These are phyloP conservation scores for Populus hybrid DNA, from an alignment of 441 rosid species.

Conservation along the genomic window DNA sequence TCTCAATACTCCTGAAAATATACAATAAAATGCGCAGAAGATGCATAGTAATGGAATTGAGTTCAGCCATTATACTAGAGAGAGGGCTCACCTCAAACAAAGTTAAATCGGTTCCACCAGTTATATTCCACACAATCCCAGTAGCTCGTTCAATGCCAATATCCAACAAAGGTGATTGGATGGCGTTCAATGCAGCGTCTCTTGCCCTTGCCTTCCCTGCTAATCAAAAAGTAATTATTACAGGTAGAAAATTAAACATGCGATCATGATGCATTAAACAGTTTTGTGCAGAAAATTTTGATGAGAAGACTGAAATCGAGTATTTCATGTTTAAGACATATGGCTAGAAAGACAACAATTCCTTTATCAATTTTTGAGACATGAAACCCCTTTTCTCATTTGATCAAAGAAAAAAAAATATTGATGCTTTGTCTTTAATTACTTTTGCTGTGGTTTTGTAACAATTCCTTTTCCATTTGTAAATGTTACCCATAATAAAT, in stretches of 20 bases:
- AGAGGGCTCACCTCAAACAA: conserved; percentile 64
- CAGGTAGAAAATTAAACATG: not conserved
- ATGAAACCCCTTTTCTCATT: too few species aligned
- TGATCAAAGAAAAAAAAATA: too few species aligned
- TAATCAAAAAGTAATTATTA: not conserved
- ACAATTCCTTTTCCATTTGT: too few species aligned
- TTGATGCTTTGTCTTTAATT: too few species aligned
- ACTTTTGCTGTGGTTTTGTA: too few species aligned
- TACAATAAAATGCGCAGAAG: not conserved
- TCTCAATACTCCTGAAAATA: not conserved
- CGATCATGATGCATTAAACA: not conserved
- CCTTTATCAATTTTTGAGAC: too few species aligned
- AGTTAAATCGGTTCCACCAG: conserved; percentile 92
- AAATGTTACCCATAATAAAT: too few species aligned
- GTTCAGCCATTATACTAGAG: not conserved
- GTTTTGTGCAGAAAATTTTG: not conserved
- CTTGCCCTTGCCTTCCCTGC: conserved; percentile 94
- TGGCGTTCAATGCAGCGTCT: conserved; percentile 97
- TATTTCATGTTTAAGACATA: too few species aligned
- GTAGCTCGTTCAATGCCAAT: conserved; percentile 98
- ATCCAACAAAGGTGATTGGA: conserved; percentile 91
- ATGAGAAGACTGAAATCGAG: not conserved
- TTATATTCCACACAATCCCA: conserved; percentile 97
- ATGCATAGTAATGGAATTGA: not conserved
- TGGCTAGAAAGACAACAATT: too few species aligned